Conservation (phyloP, 1,284 basidiomycete genomes). For the Uromyces viciae-fabae region DNA sequence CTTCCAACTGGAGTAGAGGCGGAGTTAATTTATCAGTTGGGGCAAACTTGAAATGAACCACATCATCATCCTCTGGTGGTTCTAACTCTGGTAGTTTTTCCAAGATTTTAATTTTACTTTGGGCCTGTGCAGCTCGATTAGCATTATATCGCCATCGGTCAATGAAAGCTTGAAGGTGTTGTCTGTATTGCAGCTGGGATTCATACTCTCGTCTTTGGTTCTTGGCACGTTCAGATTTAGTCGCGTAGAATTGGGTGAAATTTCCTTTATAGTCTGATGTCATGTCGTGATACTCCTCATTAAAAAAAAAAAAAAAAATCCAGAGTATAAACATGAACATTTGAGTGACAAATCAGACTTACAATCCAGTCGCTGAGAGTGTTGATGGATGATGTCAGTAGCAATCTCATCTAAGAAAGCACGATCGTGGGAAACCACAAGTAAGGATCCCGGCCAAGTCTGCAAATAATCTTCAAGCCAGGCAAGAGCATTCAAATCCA, state of each 20-base stretch:
- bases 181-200: conserved; percentile 87
- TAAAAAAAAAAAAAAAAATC: conserved; percentile 14
- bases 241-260: conserved; percentile 98
- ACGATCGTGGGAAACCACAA: conserved; percentile 97
- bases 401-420: conserved; percentile 90
- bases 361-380: conserved; percentile 89
- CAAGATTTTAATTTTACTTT: conserved; percentile 95
- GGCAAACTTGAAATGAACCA: conserved; percentile 36
- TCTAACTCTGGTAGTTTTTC: conserved; percentile 94
- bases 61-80: conserved; percentile 67
- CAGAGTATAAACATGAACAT: conserved; percentile 48
- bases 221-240: conserved; percentile 87
- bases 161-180: conserved; percentile 94
- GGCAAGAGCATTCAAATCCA: conserved; percentile 72
- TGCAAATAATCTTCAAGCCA: conserved; percentile 87
- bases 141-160: conserved; percentile 89
- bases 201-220: conserved; percentile 93
- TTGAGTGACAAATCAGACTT: conserved; percentile 53
- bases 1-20: conserved; percentile 87
- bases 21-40: conserved; percentile 94
- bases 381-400: conserved; percentile 81
- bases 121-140: conserved; percentile 74
- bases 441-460: conserved; percentile 87
- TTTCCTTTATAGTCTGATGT: conserved; percentile 65
- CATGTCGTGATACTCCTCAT: too few species aligned